phyloP scores from a whole-genome alignment of 768 basidiomycete genomes.

The Crepidotus variabilis region DNA sequence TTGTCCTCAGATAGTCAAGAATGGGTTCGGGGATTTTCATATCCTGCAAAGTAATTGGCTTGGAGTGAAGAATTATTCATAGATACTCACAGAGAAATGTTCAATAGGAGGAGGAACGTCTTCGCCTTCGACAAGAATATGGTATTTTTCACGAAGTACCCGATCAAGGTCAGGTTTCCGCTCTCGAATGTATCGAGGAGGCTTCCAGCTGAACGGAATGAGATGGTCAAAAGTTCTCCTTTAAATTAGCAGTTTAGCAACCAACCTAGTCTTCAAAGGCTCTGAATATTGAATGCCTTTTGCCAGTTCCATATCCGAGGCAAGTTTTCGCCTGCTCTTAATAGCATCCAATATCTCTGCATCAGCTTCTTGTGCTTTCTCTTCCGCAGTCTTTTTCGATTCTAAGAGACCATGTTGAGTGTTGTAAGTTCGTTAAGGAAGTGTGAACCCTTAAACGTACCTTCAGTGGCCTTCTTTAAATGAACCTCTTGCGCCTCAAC shows the following conservation, averaged over 20 bases:
- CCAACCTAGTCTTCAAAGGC: slow-evolving; percentile 74
- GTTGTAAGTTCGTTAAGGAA: background rate
- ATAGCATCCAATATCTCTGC: slow-evolving; percentile 91
- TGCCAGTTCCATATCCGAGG: slow-evolving; percentile 89
- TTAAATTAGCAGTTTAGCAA: background rate
- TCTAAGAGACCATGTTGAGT: slow-evolving; percentile 36
- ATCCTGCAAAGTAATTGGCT: slow-evolving; percentile 50
- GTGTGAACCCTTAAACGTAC: slow-evolving; percentile 32
- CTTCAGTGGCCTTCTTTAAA: slow-evolving; percentile 74
- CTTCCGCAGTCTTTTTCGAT: slow-evolving; percentile 81
- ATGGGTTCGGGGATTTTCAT: slow-evolving; percentile 97
- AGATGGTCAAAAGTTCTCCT: slow-evolving; percentile 4
- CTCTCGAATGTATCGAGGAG: slow-evolving; percentile 80
- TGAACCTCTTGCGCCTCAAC: slow-evolving; percentile 97
- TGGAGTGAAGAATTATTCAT: background rate
- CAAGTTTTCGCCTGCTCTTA: slow-evolving; percentile 84
- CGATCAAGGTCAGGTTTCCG: slow-evolving; percentile 66
- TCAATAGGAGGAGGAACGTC: slow-evolving; percentile 92
- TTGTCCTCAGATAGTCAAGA: slow-evolving; percentile 76
- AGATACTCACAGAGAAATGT: slow-evolving; percentile 62
- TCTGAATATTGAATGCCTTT: slow-evolving; percentile 91
- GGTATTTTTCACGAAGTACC: slow-evolving; percentile 81
- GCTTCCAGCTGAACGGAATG: slow-evolving; percentile 63
- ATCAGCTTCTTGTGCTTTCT: slow-evolving; percentile 86
- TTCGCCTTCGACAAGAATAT: slow-evolving; percentile 94